These are phyloP conservation scores for Solanum neorickii DNA, from an alignment of 257 asterid genomes.

Conservation along the genomic window DNA sequence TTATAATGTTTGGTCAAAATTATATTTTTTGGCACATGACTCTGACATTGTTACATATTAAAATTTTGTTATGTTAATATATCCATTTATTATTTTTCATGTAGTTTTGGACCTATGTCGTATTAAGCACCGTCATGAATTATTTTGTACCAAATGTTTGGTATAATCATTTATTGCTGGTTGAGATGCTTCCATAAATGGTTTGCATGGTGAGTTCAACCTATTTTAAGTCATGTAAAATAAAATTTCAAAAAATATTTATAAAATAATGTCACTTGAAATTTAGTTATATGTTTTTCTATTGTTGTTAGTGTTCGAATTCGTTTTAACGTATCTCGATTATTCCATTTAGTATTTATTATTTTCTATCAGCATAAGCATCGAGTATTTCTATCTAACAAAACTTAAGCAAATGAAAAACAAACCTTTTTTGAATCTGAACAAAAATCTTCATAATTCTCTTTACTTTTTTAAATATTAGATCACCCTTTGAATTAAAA, in stretches of 20 bases:
- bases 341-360: background rate
- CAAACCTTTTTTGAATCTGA: background rate
- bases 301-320: accelerated
- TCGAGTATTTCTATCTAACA: background rate
- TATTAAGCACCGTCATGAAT: background rate
- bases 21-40: background rate
- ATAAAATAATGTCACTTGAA: background rate
- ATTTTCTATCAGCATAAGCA: background rate
- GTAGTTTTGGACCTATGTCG: background rate
- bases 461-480: background rate
- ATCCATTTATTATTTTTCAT: background rate
- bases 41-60: background rate
- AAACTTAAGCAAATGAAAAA: background rate
- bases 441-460: background rate
- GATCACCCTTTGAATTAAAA: background rate
- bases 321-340: accelerated
- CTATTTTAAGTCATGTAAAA: background rate
- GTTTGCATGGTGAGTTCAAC: background rate
- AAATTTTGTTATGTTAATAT: background rate
- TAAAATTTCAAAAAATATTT: background rate
- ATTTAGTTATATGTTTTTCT: background rate
- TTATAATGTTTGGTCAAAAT: background rate
- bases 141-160: background rate
- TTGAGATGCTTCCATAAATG: background rate
- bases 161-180: background rate